Conservation (phyloP, 495 filamentous ascomycete species). For the Thozetella sp. region DNA sequence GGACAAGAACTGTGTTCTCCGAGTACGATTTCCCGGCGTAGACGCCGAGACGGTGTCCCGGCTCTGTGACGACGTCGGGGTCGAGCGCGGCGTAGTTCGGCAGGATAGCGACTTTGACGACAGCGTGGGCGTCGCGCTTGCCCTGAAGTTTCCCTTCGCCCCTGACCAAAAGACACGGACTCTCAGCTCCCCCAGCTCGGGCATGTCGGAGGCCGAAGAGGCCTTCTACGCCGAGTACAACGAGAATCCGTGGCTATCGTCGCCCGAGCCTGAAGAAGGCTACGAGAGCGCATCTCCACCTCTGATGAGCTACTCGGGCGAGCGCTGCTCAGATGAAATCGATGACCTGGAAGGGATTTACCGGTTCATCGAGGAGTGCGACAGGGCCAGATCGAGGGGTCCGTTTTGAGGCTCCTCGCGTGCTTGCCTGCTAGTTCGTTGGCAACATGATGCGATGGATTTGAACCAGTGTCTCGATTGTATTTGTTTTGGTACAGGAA, state of each 20-base stretch:
- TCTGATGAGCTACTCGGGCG: constrained; percentile 35
- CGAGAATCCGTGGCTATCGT: constrained; percentile 48
- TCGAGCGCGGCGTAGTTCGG: constrained; percentile 72
- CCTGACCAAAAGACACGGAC: constrained; percentile 49
- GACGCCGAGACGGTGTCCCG: constrained; percentile 81
- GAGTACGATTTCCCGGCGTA: constrained; percentile 89
- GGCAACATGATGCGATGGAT: neutral
- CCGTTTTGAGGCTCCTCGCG: neutral
- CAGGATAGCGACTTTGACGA: constrained; percentile 77
- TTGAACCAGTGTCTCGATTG: neutral
- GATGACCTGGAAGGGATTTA: constrained; percentile 87
- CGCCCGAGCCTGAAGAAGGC: constrained; percentile 41
- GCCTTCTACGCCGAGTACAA: constrained; percentile 35
- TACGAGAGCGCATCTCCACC: constrained; percentile 52
- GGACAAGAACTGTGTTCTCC: constrained; percentile 51
- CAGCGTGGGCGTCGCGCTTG: constrained; percentile 65
- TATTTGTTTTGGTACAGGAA: neutral
- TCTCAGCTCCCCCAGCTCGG: constrained; percentile 55
- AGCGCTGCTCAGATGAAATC: constrained; percentile 56
- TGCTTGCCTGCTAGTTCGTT: neutral
- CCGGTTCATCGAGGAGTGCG: constrained; percentile 84
- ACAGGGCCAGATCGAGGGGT: constrained; percentile 52
- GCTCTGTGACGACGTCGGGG: constrained; percentile 83
- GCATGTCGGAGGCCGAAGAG: constrained; percentile 40
- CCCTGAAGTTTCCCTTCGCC: constrained; percentile 84